Conservation (phyloP, 2,329 filamentous ascomycete genomes). For the Fusarium oligoseptatum region DNA sequence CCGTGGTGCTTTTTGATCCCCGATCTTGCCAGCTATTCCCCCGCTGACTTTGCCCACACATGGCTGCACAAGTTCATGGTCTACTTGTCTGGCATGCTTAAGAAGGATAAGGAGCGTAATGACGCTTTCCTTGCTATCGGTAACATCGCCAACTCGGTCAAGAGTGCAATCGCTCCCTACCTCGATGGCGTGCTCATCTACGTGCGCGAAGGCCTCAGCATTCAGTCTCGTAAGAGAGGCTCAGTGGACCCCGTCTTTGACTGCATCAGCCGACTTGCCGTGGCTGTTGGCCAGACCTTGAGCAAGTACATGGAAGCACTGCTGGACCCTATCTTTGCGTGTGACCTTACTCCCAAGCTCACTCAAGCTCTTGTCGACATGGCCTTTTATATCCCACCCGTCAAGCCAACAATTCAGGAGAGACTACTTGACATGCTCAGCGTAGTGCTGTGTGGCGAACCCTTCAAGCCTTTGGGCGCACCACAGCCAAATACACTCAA, state of each 20-base stretch:
- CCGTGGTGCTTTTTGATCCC: constrained; percentile 91
- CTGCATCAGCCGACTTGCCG: constrained; percentile 95
- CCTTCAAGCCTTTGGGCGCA: constrained; percentile 92
- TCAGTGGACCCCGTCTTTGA: constrained; percentile 89
- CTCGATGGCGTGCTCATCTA: constrained; percentile 94
- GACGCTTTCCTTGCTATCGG: constrained; percentile 96
- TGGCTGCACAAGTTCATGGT: constrained; percentile 98
- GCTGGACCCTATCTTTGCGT: constrained; percentile 96
- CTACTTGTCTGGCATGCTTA: constrained; percentile 91
- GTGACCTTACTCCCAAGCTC: constrained; percentile 91
- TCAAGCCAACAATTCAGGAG: constrained; percentile 93
- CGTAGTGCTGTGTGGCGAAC: constrained; percentile 90
- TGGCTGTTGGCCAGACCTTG: constrained; percentile 94
- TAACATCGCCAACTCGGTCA: constrained; percentile 95
- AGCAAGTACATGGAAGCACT: constrained; percentile 99
- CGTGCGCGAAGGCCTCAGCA: constrained; percentile 88
- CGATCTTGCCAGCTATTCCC: constrained; percentile 91
- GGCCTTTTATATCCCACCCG: constrained; percentile 97
- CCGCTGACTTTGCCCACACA: constrained; percentile 86
- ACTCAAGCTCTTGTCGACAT: constrained; percentile 98
- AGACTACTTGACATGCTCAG: constrained; percentile 95
- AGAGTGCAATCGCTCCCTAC: constrained; percentile 94
- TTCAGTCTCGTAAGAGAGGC: constrained; percentile 77
- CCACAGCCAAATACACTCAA: constrained; percentile 85
- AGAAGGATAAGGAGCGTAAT: constrained; percentile 94